These are phyloP conservation scores for Malassezia pachydermatis DNA, from an alignment of 1,284 basidiomycete species.

Conservation along the genomic window DNA sequence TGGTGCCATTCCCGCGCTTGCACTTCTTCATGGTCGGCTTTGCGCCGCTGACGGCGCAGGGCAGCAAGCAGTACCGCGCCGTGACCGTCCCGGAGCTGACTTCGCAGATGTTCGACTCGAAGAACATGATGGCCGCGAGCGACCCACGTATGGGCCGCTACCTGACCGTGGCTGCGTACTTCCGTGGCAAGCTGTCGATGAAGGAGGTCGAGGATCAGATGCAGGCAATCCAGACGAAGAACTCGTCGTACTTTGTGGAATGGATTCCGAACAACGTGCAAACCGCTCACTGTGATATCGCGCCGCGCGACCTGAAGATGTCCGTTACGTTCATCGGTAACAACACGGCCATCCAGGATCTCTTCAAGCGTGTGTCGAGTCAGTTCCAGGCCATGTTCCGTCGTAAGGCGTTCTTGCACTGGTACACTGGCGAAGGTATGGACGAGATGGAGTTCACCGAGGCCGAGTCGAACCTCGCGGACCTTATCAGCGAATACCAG, in stretches of 20 bases:
- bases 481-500: constrained; percentile 54
- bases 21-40: constrained; percentile 99
- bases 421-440: constrained; percentile 72
- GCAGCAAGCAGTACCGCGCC: constrained; percentile 80
- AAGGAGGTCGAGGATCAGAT: constrained; percentile 98
- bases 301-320: constrained; percentile 61
- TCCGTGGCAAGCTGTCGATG: constrained; percentile 96
- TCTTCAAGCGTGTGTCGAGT: constrained; percentile 78
- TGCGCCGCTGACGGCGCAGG: constrained; percentile 83
- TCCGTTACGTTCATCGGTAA: constrained; percentile 84
- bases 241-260: constrained; percentile 94
- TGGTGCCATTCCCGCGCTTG: constrained; percentile 91
- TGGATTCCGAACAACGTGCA: constrained; percentile 72
- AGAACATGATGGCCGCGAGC: constrained; percentile 69
- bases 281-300: constrained; percentile 89
- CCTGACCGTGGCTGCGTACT: constrained; percentile 78
- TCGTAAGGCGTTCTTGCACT: constrained; percentile 96
- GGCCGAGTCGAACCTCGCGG: constrained; percentile 79
- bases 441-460: constrained; percentile 97
- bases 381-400: constrained; percentile 99
- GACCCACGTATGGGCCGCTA: constrained; percentile 86
- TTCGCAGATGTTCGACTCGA: constrained; percentile 92
- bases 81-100: constrained; percentile 92
- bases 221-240: constrained; percentile 92
- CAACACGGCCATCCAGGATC: constrained; percentile 77